Evolutionary conservation across 768 basidiomycete genomes (phyloP).

Genomic region (Pleurotus eryngii): DNA sequence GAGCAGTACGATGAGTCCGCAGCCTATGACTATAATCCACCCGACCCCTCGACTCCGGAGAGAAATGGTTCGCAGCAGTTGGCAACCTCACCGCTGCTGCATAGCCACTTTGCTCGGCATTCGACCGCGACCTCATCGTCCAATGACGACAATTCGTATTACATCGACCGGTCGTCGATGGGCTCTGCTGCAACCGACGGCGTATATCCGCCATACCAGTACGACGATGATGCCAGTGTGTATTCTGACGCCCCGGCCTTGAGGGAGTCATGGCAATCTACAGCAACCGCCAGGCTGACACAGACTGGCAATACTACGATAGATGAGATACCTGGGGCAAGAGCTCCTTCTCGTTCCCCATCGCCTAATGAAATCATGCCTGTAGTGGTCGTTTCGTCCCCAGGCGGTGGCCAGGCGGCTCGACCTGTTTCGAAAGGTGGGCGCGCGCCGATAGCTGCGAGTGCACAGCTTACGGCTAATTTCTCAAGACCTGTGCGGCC

Average conservation of each 20-base stretch:
- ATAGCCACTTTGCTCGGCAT: constrained; percentile 41
- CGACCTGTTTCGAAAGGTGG: constrained; percentile 19
- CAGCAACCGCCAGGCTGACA: constrained; percentile 10
- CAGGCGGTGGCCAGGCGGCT: constrained; percentile 16
- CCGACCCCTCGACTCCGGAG: constrained; percentile 4
- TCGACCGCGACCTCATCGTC: constrained; percentile 39
- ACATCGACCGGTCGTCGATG: constrained; percentile 20
- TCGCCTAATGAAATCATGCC: constrained; percentile 30
- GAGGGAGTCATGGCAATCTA: constrained; percentile 40
- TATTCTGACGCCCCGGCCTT: constrained; percentile 36
- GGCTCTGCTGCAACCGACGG: constrained; percentile 22
- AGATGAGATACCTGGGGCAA: constrained; percentile 1
- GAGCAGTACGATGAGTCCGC: constrained; percentile 4
- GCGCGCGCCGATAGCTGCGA: constrained; percentile 38
- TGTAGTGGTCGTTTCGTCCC: constrained; percentile 53
- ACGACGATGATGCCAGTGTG: constrained; percentile 39
- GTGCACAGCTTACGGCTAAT: constrained; percentile 44
- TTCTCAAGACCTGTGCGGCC: constrained; percentile 64
- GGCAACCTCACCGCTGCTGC: constrained; percentile 41
- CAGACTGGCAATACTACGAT: not conserved
- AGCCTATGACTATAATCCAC: constrained; percentile 2
- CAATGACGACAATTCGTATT: constrained; percentile 33
- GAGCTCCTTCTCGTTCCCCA: constrained; percentile 10
- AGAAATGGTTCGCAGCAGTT: constrained; percentile 9
- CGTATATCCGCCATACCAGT: constrained; percentile 23